phyloP scores from a whole-genome alignment of 805 yeast genomes.

The Candida schatavii region DNA sequence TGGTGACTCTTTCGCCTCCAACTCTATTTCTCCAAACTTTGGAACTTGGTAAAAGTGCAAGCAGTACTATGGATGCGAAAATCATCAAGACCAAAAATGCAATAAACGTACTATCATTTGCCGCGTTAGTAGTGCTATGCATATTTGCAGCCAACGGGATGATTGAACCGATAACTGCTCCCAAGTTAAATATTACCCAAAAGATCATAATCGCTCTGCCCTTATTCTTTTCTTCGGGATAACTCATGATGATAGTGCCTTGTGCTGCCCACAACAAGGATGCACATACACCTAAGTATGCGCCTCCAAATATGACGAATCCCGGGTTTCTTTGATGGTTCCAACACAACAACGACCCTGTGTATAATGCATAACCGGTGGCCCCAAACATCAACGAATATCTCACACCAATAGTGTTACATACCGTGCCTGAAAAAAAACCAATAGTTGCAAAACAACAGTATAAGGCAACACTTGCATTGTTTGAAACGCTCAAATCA shows the following conservation, averaged over 20 bases:
- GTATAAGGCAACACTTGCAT: constrained; percentile 52
- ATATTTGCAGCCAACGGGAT: constrained; percentile 55
- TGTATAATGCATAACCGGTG: constrained; percentile 51
- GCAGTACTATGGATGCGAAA: constrained; percentile 44
- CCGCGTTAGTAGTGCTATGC: constrained; percentile 32
- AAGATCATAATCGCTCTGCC: constrained; percentile 54
- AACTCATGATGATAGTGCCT: constrained; percentile 53
- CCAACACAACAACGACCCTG: constrained; percentile 49
- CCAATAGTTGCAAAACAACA: constrained; percentile 57
- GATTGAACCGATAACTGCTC: constrained; percentile 58
- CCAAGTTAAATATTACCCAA: constrained; percentile 61
- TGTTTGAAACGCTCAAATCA: constrained; percentile 38
- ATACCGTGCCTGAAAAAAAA: constrained; percentile 53
- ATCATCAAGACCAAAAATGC: constrained; percentile 54
- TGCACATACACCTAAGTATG: constrained; percentile 55
- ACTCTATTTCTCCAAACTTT: constrained; percentile 42
- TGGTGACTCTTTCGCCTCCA: constrained; percentile 49
- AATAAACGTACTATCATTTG: constrained; percentile 49
- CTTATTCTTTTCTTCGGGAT: constrained; percentile 50
- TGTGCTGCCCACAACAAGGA: constrained; percentile 58
- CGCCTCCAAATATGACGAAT: constrained; percentile 55
- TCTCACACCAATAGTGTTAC: constrained; percentile 49
- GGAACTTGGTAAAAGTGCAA: constrained; percentile 45
- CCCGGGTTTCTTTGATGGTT: constrained; percentile 46
- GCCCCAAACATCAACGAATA: constrained; percentile 50